Conservation (phyloP, 2,329 filamentous ascomycete species). For the Xylariomycetidae sp. region DNA sequence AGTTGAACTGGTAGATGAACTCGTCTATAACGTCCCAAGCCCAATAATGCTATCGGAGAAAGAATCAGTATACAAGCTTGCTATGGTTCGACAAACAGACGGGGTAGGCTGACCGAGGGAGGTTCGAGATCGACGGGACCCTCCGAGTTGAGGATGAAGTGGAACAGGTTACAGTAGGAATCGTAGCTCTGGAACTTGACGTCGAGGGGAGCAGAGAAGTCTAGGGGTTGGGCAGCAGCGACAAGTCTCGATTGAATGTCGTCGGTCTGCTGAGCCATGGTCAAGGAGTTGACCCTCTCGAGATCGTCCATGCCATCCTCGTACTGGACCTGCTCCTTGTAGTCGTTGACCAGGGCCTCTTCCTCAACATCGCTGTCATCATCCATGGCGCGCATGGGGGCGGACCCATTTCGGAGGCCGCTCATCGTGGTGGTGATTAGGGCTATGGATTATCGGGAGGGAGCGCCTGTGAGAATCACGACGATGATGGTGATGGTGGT, state of each 20-base stretch:
- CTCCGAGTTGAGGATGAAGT: slow-evolving; percentile 98
- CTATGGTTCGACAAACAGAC: not conserved
- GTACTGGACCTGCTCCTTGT: slow-evolving; percentile 93
- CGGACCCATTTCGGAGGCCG: slow-evolving; percentile 56
- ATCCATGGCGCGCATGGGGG: slow-evolving; percentile 56
- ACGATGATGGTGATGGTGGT: slow-evolving; percentile 14
- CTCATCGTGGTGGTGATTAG: slow-evolving; percentile 48
- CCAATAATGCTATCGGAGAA: slow-evolving; percentile 98
- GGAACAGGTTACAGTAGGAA: slow-evolving; percentile 98
- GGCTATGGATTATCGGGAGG: slow-evolving; percentile 5
- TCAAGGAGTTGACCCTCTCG: slow-evolving; percentile 67
- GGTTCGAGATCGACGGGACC: slow-evolving; percentile 97
- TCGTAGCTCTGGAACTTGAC: slow-evolving; percentile 99
- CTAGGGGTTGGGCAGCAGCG: slow-evolving; percentile 88
- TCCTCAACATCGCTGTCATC: slow-evolving; percentile 95
- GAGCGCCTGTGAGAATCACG: slow-evolving; percentile 8
- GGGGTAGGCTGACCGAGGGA: slow-evolving; percentile 69
- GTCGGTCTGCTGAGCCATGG: slow-evolving; percentile 70
- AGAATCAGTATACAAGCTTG: too few species aligned
- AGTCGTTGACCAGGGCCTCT: slow-evolving; percentile 92
- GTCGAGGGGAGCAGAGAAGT: slow-evolving; percentile 93
- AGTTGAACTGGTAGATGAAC: slow-evolving; percentile 99
- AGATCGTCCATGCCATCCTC: slow-evolving; percentile 81
- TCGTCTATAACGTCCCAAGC: slow-evolving; percentile 99
- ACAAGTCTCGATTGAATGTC: slow-evolving; percentile 91